Base-by-base conservation (phyloP, 1,139 yeast genomes). In the Yarrowia galli region DNA sequence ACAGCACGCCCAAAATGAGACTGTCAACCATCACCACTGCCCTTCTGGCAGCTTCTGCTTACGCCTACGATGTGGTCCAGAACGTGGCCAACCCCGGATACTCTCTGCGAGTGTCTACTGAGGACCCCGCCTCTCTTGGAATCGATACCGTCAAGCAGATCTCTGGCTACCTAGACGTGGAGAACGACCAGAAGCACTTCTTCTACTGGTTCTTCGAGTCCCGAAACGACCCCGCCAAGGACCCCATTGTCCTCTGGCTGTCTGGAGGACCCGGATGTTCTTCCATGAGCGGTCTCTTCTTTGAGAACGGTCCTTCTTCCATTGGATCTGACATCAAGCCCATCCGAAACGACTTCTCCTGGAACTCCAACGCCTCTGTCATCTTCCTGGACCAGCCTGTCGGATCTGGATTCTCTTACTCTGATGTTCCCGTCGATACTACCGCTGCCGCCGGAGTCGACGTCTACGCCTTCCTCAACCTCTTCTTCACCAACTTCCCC, bases 401-500 rank as follows among this genome's bases (percentile, higher is more conserved):
- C 48, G 87, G 87, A 67, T 89, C 87, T 35, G 97, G 97, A 23
- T 90, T 87, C 78, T 89, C 96, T 2, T 88, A 88, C 75, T 84
- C 73, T 10, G 56, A 63, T 4, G 43, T 25, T 0, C 43, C 83
- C 48, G 71, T 73, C 10, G 64, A 60, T 23, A 69, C 68, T 38
- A 70, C 75, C 22, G 88, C 88, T 67, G 92, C 96, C 67, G 98
- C 98, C 32, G 97, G 97, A 72, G 83, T 89, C 78, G 98, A 95
- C 76, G 97, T 92, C 42, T 91, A 91, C 74, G 97, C 97, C 1
- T 93, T 95, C 80, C 84, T 95, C 79, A 89, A 90, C 76, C 84
- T 93, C 76, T 95, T 95, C 83, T 95, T 90, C 84, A 85, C 89
- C 79, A 91, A 90, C 77, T 95, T 92, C 86, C 97, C 98, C 58